Base-by-base conservation (phyloP, 495 filamentous ascomycete species). In the Evansstolkia leycettana region DNA sequence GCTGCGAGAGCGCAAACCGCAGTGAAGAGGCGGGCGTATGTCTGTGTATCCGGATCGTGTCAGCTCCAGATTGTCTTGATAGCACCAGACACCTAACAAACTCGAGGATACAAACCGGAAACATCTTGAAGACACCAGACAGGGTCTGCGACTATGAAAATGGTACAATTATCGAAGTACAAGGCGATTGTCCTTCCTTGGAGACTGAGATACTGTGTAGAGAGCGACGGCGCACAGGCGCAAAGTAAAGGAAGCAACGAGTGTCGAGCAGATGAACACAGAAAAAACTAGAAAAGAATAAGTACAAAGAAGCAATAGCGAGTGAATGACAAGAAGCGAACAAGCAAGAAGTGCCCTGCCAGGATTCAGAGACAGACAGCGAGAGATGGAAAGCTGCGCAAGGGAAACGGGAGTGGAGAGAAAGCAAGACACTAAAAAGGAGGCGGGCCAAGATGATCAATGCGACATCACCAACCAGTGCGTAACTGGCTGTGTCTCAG, bases 1-100 rank as follows among this genome's bases (percentile, higher is more conserved):
- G 69, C 62, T 24, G 58, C 55, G 30, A 66, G 46, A 33, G 58
- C 63, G 48, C 55, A 64, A 23, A 47, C 48, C 18, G 60, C 57
- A 32, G 64, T 55, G 36, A 64, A 38, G 24, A 64, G 43, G 45
- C 53, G 52, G 46, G 47, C 42, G 43, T 50, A 54, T 27, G 53
- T 48, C 58, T 58, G 34, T 10, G 32, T 43, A 39, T 30, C 6
- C 7, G 24, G 10, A n/a, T 6, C 11, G 12, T 29, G 4, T n/a
- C 13, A 5, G 10, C 27, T 5, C 5, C 11, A 29, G 13, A 3
- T 29, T 5, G 5, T 5, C 3, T n/a, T n/a, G 5, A 29, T 15
- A 29, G 27, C 5, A 6, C 5, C 27, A 29, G 5, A n/a, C 10
- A 15, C 5, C 27, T 29, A 29, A n/a, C 11, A 23, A 23, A 9